A percentile compares a stretch with the other conserved stretches of the same genome.
These are phyloP conservation scores for Skeletonema marinoi DNA, from an alignment of 108 stramenopile genomes.

Conservation along the genomic window DNA sequence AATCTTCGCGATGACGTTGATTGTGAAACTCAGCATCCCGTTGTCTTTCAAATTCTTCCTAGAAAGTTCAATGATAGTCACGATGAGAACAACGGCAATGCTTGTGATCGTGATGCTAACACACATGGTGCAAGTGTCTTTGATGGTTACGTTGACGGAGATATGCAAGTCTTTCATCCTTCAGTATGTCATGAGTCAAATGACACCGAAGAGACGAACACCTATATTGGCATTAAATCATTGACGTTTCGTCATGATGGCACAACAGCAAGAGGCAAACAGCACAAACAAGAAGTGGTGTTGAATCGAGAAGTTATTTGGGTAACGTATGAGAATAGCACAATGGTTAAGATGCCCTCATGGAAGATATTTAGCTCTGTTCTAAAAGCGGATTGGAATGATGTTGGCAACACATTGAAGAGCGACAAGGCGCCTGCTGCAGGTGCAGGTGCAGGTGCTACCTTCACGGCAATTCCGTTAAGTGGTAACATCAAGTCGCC, in stretches of 20 bases:
- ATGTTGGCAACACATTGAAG: slow-evolving; percentile 2
- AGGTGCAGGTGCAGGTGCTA: neutral
- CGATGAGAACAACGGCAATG: neutral
- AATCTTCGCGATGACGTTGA: neutral
- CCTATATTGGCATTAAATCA: slow-evolving; percentile 20
- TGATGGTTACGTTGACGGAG: slow-evolving; percentile 7
- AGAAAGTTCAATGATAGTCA: neutral
- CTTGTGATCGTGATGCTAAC: neutral
- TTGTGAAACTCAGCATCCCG: neutral
- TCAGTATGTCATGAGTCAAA: slow-evolving; percentile 7
- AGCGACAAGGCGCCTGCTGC: neutral
- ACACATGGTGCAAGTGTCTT: neutral
- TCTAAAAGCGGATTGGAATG: slow-evolving; percentile 19
- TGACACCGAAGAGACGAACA: neutral
- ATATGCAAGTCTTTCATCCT: slow-evolving; percentile 35
- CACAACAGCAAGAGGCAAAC: neutral
- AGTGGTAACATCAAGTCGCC: slow-evolving; percentile 36
- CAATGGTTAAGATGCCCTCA: slow-evolving; percentile 65
- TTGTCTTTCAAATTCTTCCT: neutral
- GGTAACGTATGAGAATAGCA: slow-evolving; percentile 78
- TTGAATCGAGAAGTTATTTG: slow-evolving; percentile 53
- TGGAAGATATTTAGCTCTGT: slow-evolving; percentile 70
- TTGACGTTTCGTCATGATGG: slow-evolving; percentile 23
- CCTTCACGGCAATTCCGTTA: slow-evolving; percentile 35
- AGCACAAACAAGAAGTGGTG: neutral